These are phyloP conservation scores for Nitzschia sp. DNA, from an alignment of 108 stramenopile genomes.

Conservation along the genomic window DNA sequence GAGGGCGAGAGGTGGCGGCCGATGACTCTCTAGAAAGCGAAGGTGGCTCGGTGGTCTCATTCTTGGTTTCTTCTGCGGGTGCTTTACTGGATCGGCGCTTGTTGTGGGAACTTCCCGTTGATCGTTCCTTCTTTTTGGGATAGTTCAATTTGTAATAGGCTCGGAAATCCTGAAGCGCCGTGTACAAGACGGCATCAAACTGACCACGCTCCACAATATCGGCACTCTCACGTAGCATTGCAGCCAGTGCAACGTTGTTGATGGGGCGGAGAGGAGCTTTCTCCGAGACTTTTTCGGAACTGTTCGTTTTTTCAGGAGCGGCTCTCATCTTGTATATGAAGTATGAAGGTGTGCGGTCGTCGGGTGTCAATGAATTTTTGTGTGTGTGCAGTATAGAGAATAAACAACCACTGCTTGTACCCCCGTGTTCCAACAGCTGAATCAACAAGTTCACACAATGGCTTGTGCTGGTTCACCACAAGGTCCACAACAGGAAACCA, in stretches of 20 bases:
- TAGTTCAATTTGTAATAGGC: conserved; percentile 37
- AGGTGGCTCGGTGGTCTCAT: not conserved
- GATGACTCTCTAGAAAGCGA: not conserved
- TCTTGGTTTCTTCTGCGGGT: not conserved
- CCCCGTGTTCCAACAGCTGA: too few species aligned
- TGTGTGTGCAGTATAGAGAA: too few species aligned
- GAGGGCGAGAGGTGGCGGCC: not conserved
- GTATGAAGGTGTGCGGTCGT: too few species aligned
- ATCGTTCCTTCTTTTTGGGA: conserved; percentile 21
- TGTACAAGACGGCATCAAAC: conserved; percentile 61
- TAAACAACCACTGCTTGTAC: too few species aligned
- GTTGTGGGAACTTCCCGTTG: not conserved
- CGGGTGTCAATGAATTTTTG: too few species aligned
- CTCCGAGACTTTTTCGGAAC: not conserved
- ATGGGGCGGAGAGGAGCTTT: conserved; percentile 8
- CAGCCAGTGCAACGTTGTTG: conserved; percentile 39
- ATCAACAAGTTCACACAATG: too few species aligned
- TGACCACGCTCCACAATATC: conserved; percentile 58
- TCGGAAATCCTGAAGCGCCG: conserved; percentile 54
- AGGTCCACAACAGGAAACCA: too few species aligned
- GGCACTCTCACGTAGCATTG: conserved; percentile 69
- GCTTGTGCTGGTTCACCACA: too few species aligned
- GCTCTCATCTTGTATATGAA: too few species aligned
- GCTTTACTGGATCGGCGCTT: not conserved
- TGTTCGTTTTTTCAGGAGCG: too few species aligned